Conservation (phyloP, 257 asterid species). For the Nicotiana knightiana region DNA sequence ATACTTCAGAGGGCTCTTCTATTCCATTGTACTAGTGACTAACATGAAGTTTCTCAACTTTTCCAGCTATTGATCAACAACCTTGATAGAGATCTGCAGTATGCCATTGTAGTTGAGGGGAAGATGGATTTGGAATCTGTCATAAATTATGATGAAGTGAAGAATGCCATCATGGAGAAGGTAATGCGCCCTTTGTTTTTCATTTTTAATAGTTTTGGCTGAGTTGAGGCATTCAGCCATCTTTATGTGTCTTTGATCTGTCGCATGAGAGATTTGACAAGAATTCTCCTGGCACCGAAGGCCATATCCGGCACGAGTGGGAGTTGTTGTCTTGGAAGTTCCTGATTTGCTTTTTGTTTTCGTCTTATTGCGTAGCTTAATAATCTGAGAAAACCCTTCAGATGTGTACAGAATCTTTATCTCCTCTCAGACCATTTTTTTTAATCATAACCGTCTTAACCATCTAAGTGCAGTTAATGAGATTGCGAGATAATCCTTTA, state of each 20-base stretch:
- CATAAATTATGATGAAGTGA: slow-evolving; percentile 82
- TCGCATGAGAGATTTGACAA: background rate
- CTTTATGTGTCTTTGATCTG: background rate
- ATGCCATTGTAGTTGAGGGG: slow-evolving; percentile 92
- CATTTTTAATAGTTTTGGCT: background rate
- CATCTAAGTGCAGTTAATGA: slow-evolving; percentile 57
- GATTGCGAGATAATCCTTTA: slow-evolving; percentile 66
- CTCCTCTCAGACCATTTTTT: background rate
- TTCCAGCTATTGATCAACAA: slow-evolving; percentile 72
- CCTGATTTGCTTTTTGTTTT: background rate
- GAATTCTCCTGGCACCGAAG: background rate
- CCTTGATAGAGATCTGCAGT: slow-evolving; percentile 97
- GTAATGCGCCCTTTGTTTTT: slow-evolving; percentile 31
- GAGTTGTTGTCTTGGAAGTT: slow-evolving; percentile 1
- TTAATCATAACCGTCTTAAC: background rate
- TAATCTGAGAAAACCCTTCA: background rate
- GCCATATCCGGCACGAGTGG: background rate
- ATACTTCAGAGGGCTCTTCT: background rate
- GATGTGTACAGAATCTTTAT: background rate
- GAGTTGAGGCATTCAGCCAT: background rate
- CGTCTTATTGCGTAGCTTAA: background rate
- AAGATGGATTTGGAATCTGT: slow-evolving; percentile 76
- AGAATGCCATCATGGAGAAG: slow-evolving; percentile 76
- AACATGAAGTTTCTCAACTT: slow-evolving; percentile 18
- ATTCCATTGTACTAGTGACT: slow-evolving; percentile 5